Conservation (phyloP, 805 yeast genomes). For the Starmera pachycereana region DNA sequence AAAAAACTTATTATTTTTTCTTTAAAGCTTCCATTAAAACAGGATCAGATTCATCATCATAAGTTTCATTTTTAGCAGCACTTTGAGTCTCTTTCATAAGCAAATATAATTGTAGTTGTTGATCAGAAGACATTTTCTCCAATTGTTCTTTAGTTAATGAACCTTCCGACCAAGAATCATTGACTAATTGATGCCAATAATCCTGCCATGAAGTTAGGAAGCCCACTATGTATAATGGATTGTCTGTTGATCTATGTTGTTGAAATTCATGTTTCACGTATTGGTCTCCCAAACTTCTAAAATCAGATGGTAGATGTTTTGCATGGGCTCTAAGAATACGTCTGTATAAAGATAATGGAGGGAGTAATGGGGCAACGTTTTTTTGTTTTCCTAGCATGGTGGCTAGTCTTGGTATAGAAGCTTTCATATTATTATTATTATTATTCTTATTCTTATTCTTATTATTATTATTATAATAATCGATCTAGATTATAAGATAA, state of each 20-base stretch:
- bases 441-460: too few species aligned
- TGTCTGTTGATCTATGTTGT: slow-evolving; percentile 70
- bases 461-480: too few species aligned
- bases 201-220: slow-evolving; percentile 94
- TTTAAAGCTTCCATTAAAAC: neutral
- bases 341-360: slow-evolving; percentile 73
- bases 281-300: slow-evolving; percentile 75
- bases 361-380: slow-evolving; percentile 42
- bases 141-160: slow-evolving; percentile 53
- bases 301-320: slow-evolving; percentile 47
- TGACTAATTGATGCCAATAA: slow-evolving; percentile 48
- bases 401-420: too few species aligned
- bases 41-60: neutral
- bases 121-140: slow-evolving; percentile 85
- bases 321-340: slow-evolving; percentile 75
- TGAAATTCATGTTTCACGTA: slow-evolving; percentile 87
- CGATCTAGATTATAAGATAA: too few species aligned
- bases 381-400: too few species aligned
- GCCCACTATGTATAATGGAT: slow-evolving; percentile 91
- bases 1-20: neutral
- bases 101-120: slow-evolving; percentile 53
- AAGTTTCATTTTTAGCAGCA: neutral
- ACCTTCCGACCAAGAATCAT: slow-evolving; percentile 55
- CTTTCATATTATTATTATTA: too few species aligned
- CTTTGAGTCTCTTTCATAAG: neutral